phyloP scores from a whole-genome alignment of 1,139 yeast genomes.

The Geotrichum fermentans region DNA sequence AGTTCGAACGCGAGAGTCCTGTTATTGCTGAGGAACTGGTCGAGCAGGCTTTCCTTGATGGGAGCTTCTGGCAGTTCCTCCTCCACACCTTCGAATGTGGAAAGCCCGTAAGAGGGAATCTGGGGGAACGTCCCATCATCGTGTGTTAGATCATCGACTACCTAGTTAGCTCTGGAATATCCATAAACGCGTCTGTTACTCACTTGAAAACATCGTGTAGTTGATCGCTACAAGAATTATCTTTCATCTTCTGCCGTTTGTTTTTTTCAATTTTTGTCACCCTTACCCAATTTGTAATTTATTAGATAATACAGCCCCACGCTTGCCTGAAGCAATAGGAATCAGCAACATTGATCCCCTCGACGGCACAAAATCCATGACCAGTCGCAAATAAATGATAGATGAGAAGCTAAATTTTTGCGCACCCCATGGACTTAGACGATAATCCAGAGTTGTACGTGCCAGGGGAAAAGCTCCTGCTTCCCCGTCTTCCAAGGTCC shows the following conservation, averaged over 20 bases:
- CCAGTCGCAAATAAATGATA: no score
- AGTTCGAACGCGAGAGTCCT: slow-evolving; percentile 42
- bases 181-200: neutral
- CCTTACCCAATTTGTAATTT: no score
- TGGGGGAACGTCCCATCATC: slow-evolving; percentile 13
- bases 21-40: slow-evolving; percentile 35
- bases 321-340: no score
- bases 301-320: no score
- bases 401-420: no score
- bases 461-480: slow-evolving; percentile 9
- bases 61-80: slow-evolving; percentile 29
- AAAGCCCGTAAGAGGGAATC: slow-evolving; percentile 16
- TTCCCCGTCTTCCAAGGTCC: slow-evolving; percentile 17
- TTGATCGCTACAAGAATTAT: no score
- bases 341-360: no score
- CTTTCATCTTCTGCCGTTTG: neutral
- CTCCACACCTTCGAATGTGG: neutral
- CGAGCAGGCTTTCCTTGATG: slow-evolving; percentile 33
- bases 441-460: neutral
- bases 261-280: neutral
- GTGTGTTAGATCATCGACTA: slow-evolving; percentile 12
- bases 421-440: neutral
- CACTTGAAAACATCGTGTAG: slow-evolving; percentile 12
- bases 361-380: no score
- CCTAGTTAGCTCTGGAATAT: neutral